phyloP scores from a whole-genome alignment of 106 monocot genomes.

The Agapanthus africanus region DNA sequence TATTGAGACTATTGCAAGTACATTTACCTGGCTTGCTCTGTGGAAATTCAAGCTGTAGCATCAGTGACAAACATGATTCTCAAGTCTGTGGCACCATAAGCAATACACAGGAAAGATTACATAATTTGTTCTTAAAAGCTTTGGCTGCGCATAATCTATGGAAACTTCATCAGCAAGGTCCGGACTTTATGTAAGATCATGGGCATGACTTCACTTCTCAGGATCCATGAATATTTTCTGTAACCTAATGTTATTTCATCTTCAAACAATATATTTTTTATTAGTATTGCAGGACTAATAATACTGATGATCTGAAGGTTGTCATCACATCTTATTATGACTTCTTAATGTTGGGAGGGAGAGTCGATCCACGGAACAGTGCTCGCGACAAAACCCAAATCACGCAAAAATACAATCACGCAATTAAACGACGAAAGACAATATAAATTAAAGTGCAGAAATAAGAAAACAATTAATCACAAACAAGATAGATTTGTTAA shows the following conservation, averaged over 20 bases:
- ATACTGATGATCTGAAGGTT: slow-evolving; percentile 18
- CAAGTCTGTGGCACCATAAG: slow-evolving; percentile 3
- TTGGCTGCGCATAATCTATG: slow-evolving; percentile 35
- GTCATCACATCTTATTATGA: slow-evolving; percentile 44
- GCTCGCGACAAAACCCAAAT: too few species aligned
- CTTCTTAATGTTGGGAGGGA: too few species aligned
- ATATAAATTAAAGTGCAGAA: too few species aligned
- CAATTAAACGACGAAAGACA: too few species aligned
- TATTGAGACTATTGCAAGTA: slow-evolving; percentile 66
- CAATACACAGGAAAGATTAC: slow-evolving; percentile 23
- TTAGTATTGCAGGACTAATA: slow-evolving; percentile 41
- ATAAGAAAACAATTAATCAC: too few species aligned
- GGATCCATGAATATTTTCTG: not conserved
- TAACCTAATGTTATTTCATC: not conserved
- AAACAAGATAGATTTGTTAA: too few species aligned
- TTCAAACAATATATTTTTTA: not conserved
- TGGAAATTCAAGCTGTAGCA: slow-evolving; percentile 14
- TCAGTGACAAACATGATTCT: slow-evolving; percentile 11
- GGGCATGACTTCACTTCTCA: not conserved
- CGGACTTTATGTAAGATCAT: slow-evolving; percentile 33
- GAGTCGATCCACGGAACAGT: too few species aligned
- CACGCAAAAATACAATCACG: too few species aligned
- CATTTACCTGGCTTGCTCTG: slow-evolving; percentile 57
- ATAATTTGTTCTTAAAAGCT: slow-evolving; percentile 50
- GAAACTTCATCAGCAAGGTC: slow-evolving; percentile 19